A percentile compares a stretch with the other conserved stretches of the same genome.
phyloP scores from a whole-genome alignment of 352 stramenopile genomes.

The Globisporangium alternatum region DNA sequence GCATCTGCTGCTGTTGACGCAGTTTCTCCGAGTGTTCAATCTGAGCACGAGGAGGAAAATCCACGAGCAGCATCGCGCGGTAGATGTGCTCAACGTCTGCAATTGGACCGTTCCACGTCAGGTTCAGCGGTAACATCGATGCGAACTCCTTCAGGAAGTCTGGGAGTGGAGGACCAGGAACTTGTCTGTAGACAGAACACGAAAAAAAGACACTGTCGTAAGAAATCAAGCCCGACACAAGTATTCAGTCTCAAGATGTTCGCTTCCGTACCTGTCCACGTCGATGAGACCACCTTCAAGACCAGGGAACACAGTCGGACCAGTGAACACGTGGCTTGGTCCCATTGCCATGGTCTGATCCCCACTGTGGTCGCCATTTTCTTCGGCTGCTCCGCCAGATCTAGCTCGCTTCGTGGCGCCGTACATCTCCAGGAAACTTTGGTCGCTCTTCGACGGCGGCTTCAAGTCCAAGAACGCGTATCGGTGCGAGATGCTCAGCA shows the following conservation, averaged over 20 bases:
- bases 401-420: constrained; percentile 31
- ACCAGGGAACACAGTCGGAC: constrained; percentile 19
- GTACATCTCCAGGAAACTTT: constrained; percentile 84
- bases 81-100: constrained; percentile 86
- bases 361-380: constrained; percentile 16
- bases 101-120: constrained; percentile 86
- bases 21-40: constrained; percentile 73
- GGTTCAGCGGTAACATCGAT: constrained; percentile 67
- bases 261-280: constrained; percentile 38
- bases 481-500: constrained; percentile 73
- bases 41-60: constrained; percentile 69
- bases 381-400: constrained; percentile 20
- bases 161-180: constrained; percentile 73
- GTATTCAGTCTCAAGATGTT: background rate
- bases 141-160: constrained; percentile 87
- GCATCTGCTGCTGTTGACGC: constrained; percentile 61
- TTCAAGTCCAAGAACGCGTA: constrained; percentile 81
- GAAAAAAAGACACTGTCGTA: background rate
- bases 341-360: constrained; percentile 17
- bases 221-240: background rate
- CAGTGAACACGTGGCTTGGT: constrained; percentile 10
- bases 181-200: constrained; percentile 30
- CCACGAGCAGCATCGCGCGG: constrained; percentile 76
- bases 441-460: constrained; percentile 52
- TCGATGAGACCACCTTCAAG: constrained; percentile 34